Conservation (phyloP, 2,329 filamentous ascomycete species). For the Epichloe aotearoae region DNA sequence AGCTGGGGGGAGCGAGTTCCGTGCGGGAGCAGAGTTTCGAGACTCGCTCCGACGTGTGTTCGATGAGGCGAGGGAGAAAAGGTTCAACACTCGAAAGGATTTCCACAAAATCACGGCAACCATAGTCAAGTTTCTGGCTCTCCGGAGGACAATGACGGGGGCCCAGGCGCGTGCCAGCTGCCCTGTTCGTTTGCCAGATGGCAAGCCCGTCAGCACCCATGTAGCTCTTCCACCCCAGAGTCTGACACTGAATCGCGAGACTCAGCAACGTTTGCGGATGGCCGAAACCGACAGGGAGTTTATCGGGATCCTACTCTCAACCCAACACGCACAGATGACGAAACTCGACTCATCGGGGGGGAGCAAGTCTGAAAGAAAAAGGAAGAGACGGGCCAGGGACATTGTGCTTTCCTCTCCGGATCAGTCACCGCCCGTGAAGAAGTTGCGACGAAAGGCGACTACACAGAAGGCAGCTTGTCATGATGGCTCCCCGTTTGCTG, state of each 20-base stretch:
- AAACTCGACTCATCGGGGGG: neutral
- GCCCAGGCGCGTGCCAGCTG: slow-evolving; percentile 9
- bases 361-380: neutral
- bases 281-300: neutral
- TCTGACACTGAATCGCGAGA: slow-evolving; percentile 5
- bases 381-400: neutral
- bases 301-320: neutral
- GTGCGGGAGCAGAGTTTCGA: slow-evolving; percentile 7
- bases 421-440: neutral
- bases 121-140: slow-evolving; percentile 8
- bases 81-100: slow-evolving; percentile 4
- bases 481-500: neutral
- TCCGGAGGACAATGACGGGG: slow-evolving; percentile 5
- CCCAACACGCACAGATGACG: neutral
- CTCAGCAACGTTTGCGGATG: slow-evolving; percentile 3
- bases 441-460: neutral
- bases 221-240: slow-evolving; percentile 6
- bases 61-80: slow-evolving; percentile 7
- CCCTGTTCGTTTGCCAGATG: slow-evolving; percentile 11
- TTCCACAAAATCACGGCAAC: slow-evolving; percentile 7
- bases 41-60: slow-evolving; percentile 9
- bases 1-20: slow-evolving; percentile 5
- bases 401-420: neutral
- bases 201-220: slow-evolving; percentile 4
- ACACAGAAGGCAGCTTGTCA: neutral